Evolutionary conservation across 352 stramenopile species (phyloP), one percentile per base, ranked within the genome.

Genomic region (Phytophthora brassicae): DNA sequence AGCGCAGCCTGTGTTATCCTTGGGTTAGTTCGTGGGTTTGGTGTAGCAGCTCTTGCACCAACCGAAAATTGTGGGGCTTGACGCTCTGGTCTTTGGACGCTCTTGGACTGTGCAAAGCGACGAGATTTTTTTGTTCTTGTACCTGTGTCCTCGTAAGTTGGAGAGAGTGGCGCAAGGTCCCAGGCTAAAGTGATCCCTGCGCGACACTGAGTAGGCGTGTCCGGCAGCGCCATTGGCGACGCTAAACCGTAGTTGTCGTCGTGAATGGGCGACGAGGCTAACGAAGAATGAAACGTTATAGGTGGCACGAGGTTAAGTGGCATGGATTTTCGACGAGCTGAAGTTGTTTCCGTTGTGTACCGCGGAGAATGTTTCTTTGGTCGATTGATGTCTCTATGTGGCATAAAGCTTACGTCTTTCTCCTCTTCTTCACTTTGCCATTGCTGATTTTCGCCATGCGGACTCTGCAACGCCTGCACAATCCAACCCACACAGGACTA

Each of bases 381-480:
- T 23, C 48, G 22, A 29, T 58, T 45, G 5, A 65, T 31, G 16
- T 46, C 36, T 9, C 23, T 6, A 17, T 16, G 52, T 22, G 33
- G 43, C n/a, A 33, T 33, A n/a, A 16, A 14, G 20, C 33, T 29
- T 23, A 31, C 38, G 16, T 41, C 22, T 31, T 44, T 23, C 19
- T 56, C 49, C 9, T 76, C 55, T 17, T 63, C 61, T 4, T 76
- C 64, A 16, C 44, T 53, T 60, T 69, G 63, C 79, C 81, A 88
- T 33, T 84, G 74, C 43, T 84, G 74, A 16, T 66, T 75, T 38
- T 69, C 74, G 0, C 79, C 84, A 22, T 90, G 84, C 4, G 84
- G 84, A 49, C 84, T 93, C 54, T 90, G 81, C 17, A 92, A 49
- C 6, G 84, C 84, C 83, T 92, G 46, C 11, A 45, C 46, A n/a